Conservation (phyloP, 208 protist genomes). For the Trypanosoma melophagium region DNA sequence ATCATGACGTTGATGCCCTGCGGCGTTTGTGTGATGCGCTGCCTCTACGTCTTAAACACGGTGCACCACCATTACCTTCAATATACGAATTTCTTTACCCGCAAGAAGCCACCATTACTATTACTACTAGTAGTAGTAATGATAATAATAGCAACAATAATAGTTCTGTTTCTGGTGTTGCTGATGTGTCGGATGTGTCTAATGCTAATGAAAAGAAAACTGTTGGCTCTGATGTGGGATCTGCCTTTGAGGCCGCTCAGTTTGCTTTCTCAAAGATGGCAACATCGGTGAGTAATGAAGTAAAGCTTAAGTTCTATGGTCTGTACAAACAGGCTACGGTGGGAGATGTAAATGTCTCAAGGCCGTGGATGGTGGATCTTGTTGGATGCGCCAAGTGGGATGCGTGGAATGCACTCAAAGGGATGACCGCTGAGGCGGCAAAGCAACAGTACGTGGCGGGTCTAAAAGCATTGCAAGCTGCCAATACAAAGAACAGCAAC, state of each 20-base stretch:
- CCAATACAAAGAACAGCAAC: slow-evolving; percentile 11
- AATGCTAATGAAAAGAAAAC: slow-evolving; percentile 8
- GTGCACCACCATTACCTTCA: slow-evolving; percentile 44
- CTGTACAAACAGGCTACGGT: slow-evolving; percentile 88
- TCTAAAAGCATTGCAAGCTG: slow-evolving; percentile 48
- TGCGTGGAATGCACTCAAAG: slow-evolving; percentile 85
- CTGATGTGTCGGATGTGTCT: no score
- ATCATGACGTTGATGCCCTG: slow-evolving; percentile 28
- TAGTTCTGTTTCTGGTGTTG: no score
- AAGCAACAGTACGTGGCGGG: slow-evolving; percentile 80
- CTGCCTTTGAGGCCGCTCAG: slow-evolving; percentile 62
- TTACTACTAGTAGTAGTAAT: slow-evolving; percentile 12
- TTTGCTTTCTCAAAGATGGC: slow-evolving; percentile 49
- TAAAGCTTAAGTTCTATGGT: slow-evolving; percentile 85
- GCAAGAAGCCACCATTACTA: slow-evolving; percentile 1
- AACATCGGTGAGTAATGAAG: slow-evolving; percentile 45
- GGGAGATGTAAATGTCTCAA: slow-evolving; percentile 70
- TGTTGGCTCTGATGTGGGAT: slow-evolving; percentile 31
- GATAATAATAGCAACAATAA: neutral
- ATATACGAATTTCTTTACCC: slow-evolving; percentile 45
- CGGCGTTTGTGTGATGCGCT: slow-evolving; percentile 39
- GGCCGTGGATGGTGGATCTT: slow-evolving; percentile 78
- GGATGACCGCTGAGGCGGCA: slow-evolving; percentile 78
- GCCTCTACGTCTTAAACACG: slow-evolving; percentile 46
- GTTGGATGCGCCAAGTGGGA: slow-evolving; percentile 91